These are phyloP conservation scores for Exophiala oligosperma DNA, from an alignment of 2,329 filamentous ascomycete species.

Conservation along the genomic window DNA sequence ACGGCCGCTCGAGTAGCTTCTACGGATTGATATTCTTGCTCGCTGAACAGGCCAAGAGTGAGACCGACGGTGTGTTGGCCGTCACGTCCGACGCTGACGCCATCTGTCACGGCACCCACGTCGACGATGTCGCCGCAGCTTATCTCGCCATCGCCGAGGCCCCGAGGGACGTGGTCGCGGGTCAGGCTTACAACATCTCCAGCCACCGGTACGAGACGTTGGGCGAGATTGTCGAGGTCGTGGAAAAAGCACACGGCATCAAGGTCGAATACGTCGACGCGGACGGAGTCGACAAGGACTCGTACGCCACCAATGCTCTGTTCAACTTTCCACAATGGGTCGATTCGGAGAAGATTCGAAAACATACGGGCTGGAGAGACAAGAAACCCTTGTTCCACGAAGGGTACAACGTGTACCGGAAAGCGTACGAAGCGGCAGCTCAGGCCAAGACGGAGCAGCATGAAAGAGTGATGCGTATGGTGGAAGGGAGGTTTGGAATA, in stretches of 20 bases:
- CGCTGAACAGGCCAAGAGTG: constrained; percentile 25
- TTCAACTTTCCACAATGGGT: constrained; percentile 26
- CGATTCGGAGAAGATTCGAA: constrained; percentile 21
- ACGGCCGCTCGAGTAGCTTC: constrained; percentile 48
- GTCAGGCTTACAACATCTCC: constrained; percentile 51
- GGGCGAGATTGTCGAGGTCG: constrained; percentile 38
- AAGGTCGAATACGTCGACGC: constrained; percentile 33
- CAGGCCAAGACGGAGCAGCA: constrained; percentile 8
- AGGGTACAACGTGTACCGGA: constrained; percentile 21
- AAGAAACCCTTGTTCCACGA: constrained; percentile 24
- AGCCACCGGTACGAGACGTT: constrained; percentile 47
- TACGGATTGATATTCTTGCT: constrained; percentile 43
- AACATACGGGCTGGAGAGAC: constrained; percentile 20
- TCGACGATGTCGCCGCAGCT: constrained; percentile 52
- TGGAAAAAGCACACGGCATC: constrained; percentile 45
- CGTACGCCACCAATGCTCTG: constrained; percentile 8
- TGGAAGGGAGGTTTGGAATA: background rate
- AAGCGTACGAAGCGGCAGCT: constrained; percentile 18
- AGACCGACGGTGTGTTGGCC: constrained; percentile 27
- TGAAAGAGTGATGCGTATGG: background rate
- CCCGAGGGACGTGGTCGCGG: constrained; percentile 34
- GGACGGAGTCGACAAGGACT: constrained; percentile 14
- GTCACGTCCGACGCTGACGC: constrained; percentile 38
- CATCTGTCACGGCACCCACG: constrained; percentile 50
- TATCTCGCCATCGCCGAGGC: constrained; percentile 47